Evolutionary conservation across 164 flowering plant species (phyloP), one percentile per base, ranked within the genome.

Genomic region (Stephania yunnanensis): DNA sequence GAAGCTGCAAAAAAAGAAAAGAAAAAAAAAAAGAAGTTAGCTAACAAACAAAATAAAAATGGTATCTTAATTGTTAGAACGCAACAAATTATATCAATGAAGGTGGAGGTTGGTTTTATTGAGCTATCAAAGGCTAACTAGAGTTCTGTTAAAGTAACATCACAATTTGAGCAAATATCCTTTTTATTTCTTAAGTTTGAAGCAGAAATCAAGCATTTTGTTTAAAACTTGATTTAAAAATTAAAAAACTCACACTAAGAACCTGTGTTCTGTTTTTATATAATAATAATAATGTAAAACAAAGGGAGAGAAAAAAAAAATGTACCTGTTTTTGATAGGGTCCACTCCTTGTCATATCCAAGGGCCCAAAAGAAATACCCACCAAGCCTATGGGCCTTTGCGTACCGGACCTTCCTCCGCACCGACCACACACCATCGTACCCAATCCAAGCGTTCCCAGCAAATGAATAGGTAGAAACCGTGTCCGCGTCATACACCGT

Each of bases 291-390:
- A 0, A 46, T 25, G 25, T 25, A 25, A 25, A 25, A 25, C 0
- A 25, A 25, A 25, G 25, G 25, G 25, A 25, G 25, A 25, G 25
- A 25, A 25, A 25, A 25, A 25, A 25, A 25, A 68, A 19, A 22
- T 15, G 1, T 69, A 78, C 82, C 81, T 80, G 31, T 36, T 55
- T 3, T 78, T 1, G 84, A 78, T 19, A 83, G 73, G 58, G 66
- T 55, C 78, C 73, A 76, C 2, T 78, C 63, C 69, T 76, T 71
- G 71, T 83, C 85, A 10, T 74, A 50, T 0, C 79, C 73, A 46
- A 78, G 42, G 17, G 76, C 76, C 83, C 83, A 78, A 73, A 83
- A 76, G 76, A 83, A 80, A 68, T 80, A 83, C 15, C 85, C 85
- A 53, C 78, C 74, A 13, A 80, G 76, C n/a, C 74, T 50, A 2